Evolutionary conservation across 768 basidiomycete species (phyloP), one percentile per base, ranked within the genome.

Genomic region (Pleurotus cornucopiae): DNA sequence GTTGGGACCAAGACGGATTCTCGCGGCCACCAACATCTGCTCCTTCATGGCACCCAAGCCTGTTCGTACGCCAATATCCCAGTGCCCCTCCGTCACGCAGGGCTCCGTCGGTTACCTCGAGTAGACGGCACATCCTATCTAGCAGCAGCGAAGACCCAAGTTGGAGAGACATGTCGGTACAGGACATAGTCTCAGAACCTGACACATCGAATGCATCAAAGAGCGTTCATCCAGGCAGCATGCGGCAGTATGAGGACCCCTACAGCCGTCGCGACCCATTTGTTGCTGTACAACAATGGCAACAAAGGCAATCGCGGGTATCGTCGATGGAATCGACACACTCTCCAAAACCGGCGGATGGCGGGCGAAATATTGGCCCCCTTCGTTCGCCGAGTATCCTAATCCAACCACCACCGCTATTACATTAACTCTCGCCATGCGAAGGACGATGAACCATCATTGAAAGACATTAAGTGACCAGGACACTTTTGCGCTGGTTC

Each of bases 221-320:
- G 34, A 53, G 51, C 51, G 51, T 53, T 13, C 20, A 23, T 18
- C 37, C 41, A 21, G 39, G 51, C 4, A 53, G 51, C 39, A 41
- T 20, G 37, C 51, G 51, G 9, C 37, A 53, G 25, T 53, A 53
- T 39, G 20, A n/a, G 21, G 23, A 53, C 6, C 39, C 51, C 2
- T 53, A 53, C 21, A 18, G 37, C 12, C 51, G 51, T 23, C 51
- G 51, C 6, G 51, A 53, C 23, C 51, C 51, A 4, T 12, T 53
- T 7, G n/a, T 40, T 9, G 51, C 51, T 11, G 51, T 53, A 2
- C 51, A 53, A 23, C 37, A 53, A 30, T 53, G 51, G 51, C 51
- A 53, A 11, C 51, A 53, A 20, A 53, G 51, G 23, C 51, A 53
- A 23, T 53, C 51, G 20, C 37, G 9, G 6, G 20, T 53, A 2